These are phyloP conservation scores for Acorus calamus DNA, from an alignment of 106 monocot genomes.

Conservation along the genomic window DNA sequence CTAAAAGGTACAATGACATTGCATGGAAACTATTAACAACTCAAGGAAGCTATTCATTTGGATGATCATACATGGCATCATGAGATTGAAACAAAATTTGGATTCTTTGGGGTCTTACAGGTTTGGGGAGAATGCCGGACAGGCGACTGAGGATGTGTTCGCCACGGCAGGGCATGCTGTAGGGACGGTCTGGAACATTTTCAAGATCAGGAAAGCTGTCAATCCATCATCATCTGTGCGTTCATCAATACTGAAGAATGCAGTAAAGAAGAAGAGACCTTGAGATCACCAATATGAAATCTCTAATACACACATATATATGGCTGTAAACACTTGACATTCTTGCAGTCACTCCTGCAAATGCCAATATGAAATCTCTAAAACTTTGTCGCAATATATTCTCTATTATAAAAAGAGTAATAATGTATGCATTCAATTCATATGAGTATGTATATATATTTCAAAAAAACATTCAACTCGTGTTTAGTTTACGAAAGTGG, in stretches of 20 bases:
- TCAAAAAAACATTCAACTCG: too few species aligned
- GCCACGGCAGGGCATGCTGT: constrained; percentile 76
- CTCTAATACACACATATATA: too few species aligned
- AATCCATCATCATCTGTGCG: constrained; percentile 45
- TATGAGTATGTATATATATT: too few species aligned
- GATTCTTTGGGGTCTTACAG: constrained; percentile 11
- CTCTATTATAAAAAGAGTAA: too few species aligned
- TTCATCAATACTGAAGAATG: constrained; percentile 47
- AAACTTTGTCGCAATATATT: too few species aligned
- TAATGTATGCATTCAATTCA: too few species aligned
- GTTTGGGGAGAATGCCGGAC: constrained; percentile 81
- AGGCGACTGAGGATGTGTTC: constrained; percentile 71
- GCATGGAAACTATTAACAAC: neutral
- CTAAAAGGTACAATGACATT: constrained; percentile 37
- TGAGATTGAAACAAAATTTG: too few species aligned
- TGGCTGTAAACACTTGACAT: too few species aligned
- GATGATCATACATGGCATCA: too few species aligned
- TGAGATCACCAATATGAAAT: neutral
- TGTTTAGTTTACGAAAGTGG: too few species aligned
- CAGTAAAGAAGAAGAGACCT: constrained; percentile 27
- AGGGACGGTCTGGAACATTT: constrained; percentile 87
- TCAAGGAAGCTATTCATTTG: neutral
- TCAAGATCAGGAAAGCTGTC: constrained; percentile 81
- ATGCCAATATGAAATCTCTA: too few species aligned
- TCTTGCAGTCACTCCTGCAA: too few species aligned